Evolutionary conservation across 305 asterid genomes (phyloP).

Genomic region (Plantago lanceolata): DNA sequence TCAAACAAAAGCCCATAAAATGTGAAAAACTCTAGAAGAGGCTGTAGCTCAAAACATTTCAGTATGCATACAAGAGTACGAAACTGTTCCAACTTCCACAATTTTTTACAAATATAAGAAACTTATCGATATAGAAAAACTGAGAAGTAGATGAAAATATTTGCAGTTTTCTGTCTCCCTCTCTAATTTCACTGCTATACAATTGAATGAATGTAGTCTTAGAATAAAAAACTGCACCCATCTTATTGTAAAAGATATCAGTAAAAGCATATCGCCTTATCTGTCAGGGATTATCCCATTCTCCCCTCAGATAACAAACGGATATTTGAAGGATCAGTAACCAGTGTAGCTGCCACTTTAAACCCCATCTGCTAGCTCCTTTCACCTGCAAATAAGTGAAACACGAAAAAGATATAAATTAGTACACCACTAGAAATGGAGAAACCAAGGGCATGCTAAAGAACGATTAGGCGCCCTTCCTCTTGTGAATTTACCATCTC

Average conservation of each 20-base stretch:
- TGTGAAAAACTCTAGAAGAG: background rate
- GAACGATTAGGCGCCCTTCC: background rate
- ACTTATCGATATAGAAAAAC: background rate
- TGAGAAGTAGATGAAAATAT: constrained; percentile 2
- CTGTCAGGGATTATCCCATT: background rate
- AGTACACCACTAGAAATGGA: background rate
- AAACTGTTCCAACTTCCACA: background rate
- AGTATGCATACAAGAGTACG: background rate
- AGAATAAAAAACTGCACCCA: background rate
- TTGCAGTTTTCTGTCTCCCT: constrained; percentile 4
- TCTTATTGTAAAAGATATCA: background rate
- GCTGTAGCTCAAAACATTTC: background rate
- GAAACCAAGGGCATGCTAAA: background rate
- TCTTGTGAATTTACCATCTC: background rate
- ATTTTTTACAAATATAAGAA: constrained; percentile 4
- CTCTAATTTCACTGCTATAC: background rate
- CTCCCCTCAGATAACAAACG: background rate
- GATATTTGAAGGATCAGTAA: constrained; percentile 19
- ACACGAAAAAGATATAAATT: background rate
- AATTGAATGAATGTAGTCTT: constrained; percentile 3
- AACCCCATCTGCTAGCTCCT: constrained; percentile 33
- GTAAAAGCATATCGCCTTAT: background rate
- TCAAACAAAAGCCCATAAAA: background rate
- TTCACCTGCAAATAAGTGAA: constrained; percentile 34
- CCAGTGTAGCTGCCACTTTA: constrained; percentile 22